Base-by-base conservation (phyloP, 257 asterid genomes). In the Eustoma russellianum region DNA sequence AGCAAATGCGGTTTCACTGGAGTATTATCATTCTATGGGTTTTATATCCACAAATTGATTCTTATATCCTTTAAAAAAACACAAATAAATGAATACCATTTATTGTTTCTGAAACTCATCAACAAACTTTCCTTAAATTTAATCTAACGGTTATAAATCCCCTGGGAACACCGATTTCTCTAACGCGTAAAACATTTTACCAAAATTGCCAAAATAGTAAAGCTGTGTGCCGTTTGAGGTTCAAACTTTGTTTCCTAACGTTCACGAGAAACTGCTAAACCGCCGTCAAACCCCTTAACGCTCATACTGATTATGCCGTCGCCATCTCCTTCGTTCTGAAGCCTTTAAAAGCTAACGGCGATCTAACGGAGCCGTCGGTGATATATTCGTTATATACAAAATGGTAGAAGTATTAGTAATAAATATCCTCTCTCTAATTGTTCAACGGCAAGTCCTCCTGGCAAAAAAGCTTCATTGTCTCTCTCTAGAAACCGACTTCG, bases 311-410 rank as follows among this genome's bases (percentile, higher is more conserved):
- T 8, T 2, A 7, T 38, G 71, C 67, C 81, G 87, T 82, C 61
- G 56, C 44, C 43, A 28, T 3, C 5, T 34, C 13, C 7, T 14
- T 11, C 16, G 17, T n/a, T 52, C 13, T 33, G 9, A 15, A 40
- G 9, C 15, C 24, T 43, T 18, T 6, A 5, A 30, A 6, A 55
- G 5, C 30, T 71, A 74, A 89, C 94, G 70, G 74, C 56, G 7
- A n/a, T 1, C 24, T 41, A 75, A 82, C 92, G 95, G 89, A 69
- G 67, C 84, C 94, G 88, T 86, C 71, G 72, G 51, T 63, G 56
- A 62, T 89, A 89, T 89, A 89, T 89, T 85, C 95, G 95, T 85
- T 85, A 79, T 80, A 70, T 77, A 85, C 95, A 76, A 89, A 69
- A 11, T 41, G 33, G 74, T 67, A 35, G 61, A 54, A 70, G 64